Evolutionary conservation across 257 asterid species (phyloP).

Genomic region (Echites panduratus): DNA sequence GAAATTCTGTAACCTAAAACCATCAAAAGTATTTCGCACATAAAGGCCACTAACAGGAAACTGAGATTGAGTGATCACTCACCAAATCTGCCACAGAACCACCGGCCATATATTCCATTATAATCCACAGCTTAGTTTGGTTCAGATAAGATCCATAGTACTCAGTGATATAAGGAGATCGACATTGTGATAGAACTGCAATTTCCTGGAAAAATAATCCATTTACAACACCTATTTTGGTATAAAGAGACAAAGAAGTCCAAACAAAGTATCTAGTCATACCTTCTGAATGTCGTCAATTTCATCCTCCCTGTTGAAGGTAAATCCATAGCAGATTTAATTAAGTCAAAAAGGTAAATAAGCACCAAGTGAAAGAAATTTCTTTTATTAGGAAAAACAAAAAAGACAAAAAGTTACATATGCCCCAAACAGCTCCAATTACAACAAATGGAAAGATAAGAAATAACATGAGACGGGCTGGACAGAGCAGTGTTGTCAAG

Average conservation of each 20-base stretch:
- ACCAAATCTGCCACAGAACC: slow-evolving; percentile 99
- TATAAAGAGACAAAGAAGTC: slow-evolving; percentile 8
- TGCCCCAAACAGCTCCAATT: background rate
- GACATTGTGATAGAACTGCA: slow-evolving; percentile 91
- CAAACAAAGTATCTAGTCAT: slow-evolving; percentile 21
- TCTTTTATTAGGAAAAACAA: background rate
- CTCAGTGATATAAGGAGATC: slow-evolving; percentile 89
- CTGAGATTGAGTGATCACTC: slow-evolving; percentile 23
- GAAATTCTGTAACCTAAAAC: background rate
- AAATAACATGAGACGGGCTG: background rate
- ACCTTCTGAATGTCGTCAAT: slow-evolving; percentile 99
- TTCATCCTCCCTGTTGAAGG: slow-evolving; percentile 84
- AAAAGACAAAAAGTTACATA: too few relatives aligned
- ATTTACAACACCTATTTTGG: slow-evolving; percentile 15
- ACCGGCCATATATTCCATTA: slow-evolving; percentile 99
- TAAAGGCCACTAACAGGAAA: background rate
- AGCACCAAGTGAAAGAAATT: background rate
- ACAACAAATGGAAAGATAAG: background rate
- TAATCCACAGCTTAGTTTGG: slow-evolving; percentile 93
- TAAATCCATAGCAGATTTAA: slow-evolving; percentile 22
- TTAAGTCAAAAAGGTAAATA: slow-evolving; percentile 14
- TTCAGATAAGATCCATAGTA: slow-evolving; percentile 83
- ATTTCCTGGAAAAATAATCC: slow-evolving; percentile 65
- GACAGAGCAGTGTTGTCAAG: background rate
- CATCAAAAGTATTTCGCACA: background rate